Evolutionary conservation across 139 green algal species (phyloP).

Genomic region (Chlamydomonas schloesseri): DNA sequence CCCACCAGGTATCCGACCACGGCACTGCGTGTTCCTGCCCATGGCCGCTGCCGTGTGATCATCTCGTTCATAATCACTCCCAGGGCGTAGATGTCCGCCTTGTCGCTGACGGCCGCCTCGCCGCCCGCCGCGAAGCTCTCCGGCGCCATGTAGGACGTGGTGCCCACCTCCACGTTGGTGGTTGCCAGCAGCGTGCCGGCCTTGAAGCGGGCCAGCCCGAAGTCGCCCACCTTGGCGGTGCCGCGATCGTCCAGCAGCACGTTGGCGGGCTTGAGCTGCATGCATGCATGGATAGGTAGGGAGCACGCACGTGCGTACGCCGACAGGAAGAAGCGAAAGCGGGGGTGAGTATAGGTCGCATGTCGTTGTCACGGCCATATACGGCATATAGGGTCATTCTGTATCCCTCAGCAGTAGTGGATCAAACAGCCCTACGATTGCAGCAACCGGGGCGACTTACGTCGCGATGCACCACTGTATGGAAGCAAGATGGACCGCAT

Average conservation of each 20-base stretch:
- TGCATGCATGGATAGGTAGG: too few relatives aligned
- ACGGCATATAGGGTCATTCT: too few relatives aligned
- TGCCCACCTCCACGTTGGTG: not conserved
- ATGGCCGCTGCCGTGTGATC: not conserved
- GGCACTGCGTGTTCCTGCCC: not conserved
- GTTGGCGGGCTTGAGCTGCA: constrained; percentile 71
- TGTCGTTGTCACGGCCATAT: too few relatives aligned
- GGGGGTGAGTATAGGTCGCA: too few relatives aligned
- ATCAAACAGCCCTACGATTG: too few relatives aligned
- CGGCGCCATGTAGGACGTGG: not conserved
- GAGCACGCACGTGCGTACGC: too few relatives aligned
- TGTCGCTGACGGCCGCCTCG: not conserved
- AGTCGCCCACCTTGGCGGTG: constrained; percentile 59
- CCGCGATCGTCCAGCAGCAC: constrained; percentile 68
- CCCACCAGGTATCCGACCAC: not conserved
- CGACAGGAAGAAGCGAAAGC: too few relatives aligned
- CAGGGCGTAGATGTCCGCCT: not conserved
- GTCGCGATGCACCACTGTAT: too few relatives aligned
- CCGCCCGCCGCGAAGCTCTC: not conserved
- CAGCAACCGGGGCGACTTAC: too few relatives aligned
- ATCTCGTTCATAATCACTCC: not conserved
- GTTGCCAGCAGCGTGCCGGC: not conserved
- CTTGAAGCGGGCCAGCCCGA: constrained; percentile 46
- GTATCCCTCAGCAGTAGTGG: too few relatives aligned
- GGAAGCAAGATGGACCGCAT: too few relatives aligned